A percentile compares a stretch with the other conserved stretches of the same genome.
Evolutionary conservation across 768 basidiomycete species (phyloP).

Genomic region (Asterophora parasitica): DNA sequence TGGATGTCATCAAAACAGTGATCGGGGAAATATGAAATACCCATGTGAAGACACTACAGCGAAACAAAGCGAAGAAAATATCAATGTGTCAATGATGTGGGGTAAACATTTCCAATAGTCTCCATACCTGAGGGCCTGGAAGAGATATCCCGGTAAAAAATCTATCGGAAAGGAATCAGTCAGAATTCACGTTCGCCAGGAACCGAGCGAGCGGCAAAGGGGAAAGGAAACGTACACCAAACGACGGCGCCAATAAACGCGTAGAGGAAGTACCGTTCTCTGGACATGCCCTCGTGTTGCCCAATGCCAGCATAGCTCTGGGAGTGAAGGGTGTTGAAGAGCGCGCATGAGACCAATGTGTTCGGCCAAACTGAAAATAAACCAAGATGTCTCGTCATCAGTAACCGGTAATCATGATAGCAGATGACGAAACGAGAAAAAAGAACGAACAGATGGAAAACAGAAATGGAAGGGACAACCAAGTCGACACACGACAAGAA

Average conservation of each 20-base stretch:
- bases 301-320: conserved; percentile 54
- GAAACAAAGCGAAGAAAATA: not conserved
- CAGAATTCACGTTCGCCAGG: conserved; percentile 9
- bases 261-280: conserved; percentile 56
- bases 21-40: conserved; percentile 20
- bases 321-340: conserved; percentile 73
- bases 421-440: too few species aligned
- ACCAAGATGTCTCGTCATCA: not conserved
- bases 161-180: conserved; percentile 25
- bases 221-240: conserved; percentile 32
- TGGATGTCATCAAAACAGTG: conserved; percentile 3
- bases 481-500: too few species aligned
- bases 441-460: not conserved
- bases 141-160: conserved; percentile 61
- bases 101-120: not conserved
- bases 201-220: too few species aligned
- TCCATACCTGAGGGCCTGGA: conserved; percentile 48
- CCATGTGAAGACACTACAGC: conserved; percentile 47
- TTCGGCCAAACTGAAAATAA: conserved; percentile 68
- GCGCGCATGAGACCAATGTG: conserved; percentile 61
- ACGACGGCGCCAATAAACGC: conserved; percentile 42
- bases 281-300: conserved; percentile 44
- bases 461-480: too few species aligned
- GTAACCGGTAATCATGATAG: not conserved
- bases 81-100: not conserved